phyloP scores from a whole-genome alignment of 352 stramenopile species.

The Globisporangium rhizosaccharum region DNA sequence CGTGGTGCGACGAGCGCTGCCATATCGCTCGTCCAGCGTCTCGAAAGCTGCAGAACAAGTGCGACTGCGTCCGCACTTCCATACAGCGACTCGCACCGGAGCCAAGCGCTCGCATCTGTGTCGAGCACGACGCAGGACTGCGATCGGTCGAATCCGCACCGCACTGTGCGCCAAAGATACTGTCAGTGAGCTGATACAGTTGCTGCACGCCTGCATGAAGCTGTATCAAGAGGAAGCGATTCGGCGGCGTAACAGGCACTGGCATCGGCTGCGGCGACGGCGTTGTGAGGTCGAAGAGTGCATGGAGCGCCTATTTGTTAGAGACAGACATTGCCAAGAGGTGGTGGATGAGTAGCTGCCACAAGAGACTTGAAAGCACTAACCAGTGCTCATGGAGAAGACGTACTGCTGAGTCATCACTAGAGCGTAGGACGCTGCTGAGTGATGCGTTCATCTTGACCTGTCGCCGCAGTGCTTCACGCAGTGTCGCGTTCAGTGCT shows the following conservation, averaged over 20 bases:
- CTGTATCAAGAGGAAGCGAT: neutral
- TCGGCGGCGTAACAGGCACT: neutral
- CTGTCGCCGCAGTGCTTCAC: neutral
- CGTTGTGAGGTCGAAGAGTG: no score
- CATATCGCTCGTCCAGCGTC: constrained; percentile 5
- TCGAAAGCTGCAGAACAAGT: constrained; percentile 5
- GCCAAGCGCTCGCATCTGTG: neutral
- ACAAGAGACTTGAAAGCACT: no score
- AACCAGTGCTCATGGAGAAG: no score
- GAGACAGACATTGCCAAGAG: no score
- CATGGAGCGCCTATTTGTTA: no score
- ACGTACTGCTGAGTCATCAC: no score
- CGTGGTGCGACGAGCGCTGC: constrained; percentile 6
- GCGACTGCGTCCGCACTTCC: neutral
- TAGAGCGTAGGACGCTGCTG: no score
- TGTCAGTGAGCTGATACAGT: neutral
- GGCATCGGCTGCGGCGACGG: neutral
- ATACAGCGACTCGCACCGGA: neutral
- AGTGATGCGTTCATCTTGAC: no score
- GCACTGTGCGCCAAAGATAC: neutral
- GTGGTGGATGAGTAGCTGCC: no score
- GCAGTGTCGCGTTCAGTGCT: constrained; percentile 5
- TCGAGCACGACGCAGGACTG: neutral
- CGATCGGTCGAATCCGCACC: neutral
- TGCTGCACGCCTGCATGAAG: constrained; percentile 2